Evolutionary conservation across 306 rosid species (phyloP).

Genomic region (Cucumis hystrix): DNA sequence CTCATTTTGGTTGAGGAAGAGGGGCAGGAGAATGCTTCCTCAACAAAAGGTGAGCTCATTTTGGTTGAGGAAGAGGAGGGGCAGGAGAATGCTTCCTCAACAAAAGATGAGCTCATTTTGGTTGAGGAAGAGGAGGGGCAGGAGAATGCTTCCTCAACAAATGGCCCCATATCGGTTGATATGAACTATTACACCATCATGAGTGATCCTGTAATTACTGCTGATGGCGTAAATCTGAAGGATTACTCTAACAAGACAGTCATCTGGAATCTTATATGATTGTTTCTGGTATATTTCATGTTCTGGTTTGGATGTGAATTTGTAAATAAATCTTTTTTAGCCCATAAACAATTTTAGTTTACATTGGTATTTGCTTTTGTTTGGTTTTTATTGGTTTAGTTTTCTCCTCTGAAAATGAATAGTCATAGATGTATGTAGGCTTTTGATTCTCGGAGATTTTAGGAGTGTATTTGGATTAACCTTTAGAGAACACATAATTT

Average conservation of each 20-base stretch:
- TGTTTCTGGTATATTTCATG: background rate
- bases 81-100: slow-evolving; percentile 10
- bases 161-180: slow-evolving; percentile 21
- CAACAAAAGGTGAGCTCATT: background rate
- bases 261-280: slow-evolving; percentile 43
- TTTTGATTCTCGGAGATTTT: no score
- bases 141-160: slow-evolving; percentile 10
- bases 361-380: no score
- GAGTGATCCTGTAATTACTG: slow-evolving; percentile 15
- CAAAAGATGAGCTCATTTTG: background rate
- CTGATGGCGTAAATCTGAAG: slow-evolving; percentile 17
- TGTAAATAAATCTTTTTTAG: slow-evolving; percentile 8
- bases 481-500: no score
- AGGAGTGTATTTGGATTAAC: no score
- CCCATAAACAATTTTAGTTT: background rate
- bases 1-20: slow-evolving; percentile 40
- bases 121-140: slow-evolving; percentile 29
- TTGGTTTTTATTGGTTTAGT: no score
- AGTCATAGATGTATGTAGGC: no score
- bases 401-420: no score
- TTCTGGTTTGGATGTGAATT: background rate
- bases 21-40: slow-evolving; percentile 12
- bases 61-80: slow-evolving; percentile 27
- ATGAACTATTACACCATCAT: slow-evolving; percentile 22
- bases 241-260: slow-evolving; percentile 19